Conservation (phyloP, 345 rosid genomes). For the Eucalyptus pauciflora region DNA sequence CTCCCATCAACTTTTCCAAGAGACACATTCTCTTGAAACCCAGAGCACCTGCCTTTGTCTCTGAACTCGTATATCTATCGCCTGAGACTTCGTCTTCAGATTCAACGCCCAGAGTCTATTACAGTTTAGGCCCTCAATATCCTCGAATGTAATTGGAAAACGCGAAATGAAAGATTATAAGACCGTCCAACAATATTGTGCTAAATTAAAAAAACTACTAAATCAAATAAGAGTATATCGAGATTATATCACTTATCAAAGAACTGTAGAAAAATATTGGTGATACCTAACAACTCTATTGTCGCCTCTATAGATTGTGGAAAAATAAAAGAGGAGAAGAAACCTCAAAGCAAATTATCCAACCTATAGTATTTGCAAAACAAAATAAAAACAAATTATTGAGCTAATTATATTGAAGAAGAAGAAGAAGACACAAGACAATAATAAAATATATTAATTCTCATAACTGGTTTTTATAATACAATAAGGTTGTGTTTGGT, state of each 20-base stretch:
- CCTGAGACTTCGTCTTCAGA: background rate
- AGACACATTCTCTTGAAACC: background rate
- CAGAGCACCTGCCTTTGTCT: background rate
- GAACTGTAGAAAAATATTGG: background rate
- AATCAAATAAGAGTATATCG: background rate
- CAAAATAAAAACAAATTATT: background rate
- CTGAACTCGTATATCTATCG: background rate
- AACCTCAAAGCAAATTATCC: background rate
- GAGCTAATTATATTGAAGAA: background rate
- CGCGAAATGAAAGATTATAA: background rate
- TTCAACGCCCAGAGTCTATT: background rate
- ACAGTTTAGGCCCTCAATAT: background rate
- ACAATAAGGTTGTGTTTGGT: accelerated
- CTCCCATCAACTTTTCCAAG: background rate
- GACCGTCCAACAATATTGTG: background rate
- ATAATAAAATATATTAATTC: background rate
- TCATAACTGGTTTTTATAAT: background rate
- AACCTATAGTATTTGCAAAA: too few species aligned
- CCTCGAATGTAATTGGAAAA: background rate
- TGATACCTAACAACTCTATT: background rate
- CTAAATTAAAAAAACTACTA: too few species aligned
- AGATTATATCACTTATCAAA: too few species aligned
- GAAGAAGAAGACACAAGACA: background rate
- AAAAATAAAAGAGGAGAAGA: background rate
- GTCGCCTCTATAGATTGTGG: background rate